Percentiles rank a stretch among this genome's conserved stretches.
These are phyloP conservation scores for Trametes hirsuta DNA, from an alignment of 1,284 basidiomycete species.

Conservation along the genomic window DNA sequence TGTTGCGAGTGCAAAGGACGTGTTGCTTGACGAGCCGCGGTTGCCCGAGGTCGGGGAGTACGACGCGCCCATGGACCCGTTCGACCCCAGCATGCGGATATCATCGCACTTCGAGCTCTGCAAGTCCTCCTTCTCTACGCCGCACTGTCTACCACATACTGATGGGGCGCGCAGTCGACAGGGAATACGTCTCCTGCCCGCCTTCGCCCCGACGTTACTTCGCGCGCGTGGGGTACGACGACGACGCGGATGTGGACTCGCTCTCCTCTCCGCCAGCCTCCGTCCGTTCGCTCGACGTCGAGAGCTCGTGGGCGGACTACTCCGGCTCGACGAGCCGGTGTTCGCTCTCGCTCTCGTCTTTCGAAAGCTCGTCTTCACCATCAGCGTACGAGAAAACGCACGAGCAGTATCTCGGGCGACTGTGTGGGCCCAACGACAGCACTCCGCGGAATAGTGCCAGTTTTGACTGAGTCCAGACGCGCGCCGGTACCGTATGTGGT, in stretches of 20 bases:
- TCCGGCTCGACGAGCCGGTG: conserved; percentile 5
- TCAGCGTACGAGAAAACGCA: not conserved
- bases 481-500: not conserved
- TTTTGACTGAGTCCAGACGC: not conserved
- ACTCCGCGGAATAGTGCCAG: conserved; percentile 4
- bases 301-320: not conserved
- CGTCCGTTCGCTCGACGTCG: conserved; percentile 5
- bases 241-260: not conserved
- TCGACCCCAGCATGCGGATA: not conserved
- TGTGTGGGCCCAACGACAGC: not conserved
- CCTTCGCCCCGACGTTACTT: not conserved
- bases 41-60: not conserved
- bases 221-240: not conserved
- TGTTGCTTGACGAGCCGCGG: not conserved
- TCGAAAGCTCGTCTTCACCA: not conserved
- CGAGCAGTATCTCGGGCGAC: not conserved
- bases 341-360: not conserved
- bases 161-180: not conserved
- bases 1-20: not conserved
- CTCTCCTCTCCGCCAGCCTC: not conserved
- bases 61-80: not conserved
- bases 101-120: not conserved
- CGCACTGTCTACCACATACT: not conserved
- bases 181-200: conserved; percentile 8
- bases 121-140: not conserved